Conservation (phyloP, 2,329 filamentous ascomycete species). For the Aspergillus flavus region DNA sequence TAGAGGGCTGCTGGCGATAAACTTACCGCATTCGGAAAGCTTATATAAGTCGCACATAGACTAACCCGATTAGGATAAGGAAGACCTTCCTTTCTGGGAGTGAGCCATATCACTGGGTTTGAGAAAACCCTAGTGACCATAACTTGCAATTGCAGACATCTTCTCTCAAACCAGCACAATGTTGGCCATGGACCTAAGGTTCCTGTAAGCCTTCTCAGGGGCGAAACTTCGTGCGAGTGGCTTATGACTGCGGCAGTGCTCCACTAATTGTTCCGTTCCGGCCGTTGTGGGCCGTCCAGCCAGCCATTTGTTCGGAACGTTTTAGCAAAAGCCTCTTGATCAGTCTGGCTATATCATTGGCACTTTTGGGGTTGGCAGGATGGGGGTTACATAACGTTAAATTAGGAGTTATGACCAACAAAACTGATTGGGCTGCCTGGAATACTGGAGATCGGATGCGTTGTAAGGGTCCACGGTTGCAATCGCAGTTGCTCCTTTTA, state of each 20-base stretch:
- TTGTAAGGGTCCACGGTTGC: background rate
- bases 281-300: background rate
- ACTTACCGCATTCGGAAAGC: too few species aligned
- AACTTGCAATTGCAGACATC: background rate
- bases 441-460: background rate
- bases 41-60: too few species aligned
- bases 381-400: background rate
- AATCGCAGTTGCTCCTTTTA: background rate
- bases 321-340: background rate
- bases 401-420: background rate
- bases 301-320: background rate
- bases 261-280: background rate
- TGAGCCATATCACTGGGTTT: too few species aligned
- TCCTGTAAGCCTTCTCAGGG: background rate
- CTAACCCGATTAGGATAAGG: too few species aligned
- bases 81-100: too few species aligned
- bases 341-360: background rate
- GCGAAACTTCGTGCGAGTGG: background rate
- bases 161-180: background rate
- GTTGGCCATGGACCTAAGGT: background rate
- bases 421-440: background rate
- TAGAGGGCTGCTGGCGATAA: too few species aligned
- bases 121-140: background rate
- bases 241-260: background rate
- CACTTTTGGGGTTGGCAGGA: background rate